Base-by-base conservation (phyloP, 1,284 basidiomycete genomes). In the Naganishia liquefaciens region DNA sequence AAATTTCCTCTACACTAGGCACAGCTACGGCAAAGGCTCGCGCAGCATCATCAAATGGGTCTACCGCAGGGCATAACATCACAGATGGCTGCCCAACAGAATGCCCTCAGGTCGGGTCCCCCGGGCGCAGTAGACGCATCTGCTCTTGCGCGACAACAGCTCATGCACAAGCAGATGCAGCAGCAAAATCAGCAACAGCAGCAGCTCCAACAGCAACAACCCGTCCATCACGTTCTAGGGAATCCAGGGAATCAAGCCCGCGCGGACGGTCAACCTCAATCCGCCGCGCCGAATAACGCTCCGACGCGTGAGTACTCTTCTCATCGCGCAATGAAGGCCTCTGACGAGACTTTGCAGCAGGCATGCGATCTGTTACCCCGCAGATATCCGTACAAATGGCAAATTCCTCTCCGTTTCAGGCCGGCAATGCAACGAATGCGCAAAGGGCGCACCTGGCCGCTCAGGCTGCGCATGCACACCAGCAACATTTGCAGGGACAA, bases 21-120 rank as follows among this genome's bases (percentile, higher is more conserved):
- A 0, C 72, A 78, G 68, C 70, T 66, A 25, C 73, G 75, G 21
- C 54, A 76, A 17, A 72, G 74, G 62, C 62, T 65, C 25, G 53
- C 72, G 13, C 71, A 72, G 42, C 72, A 74, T 52, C 70, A 70
- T 23, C 53, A 54, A 27, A 23, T 68, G 21, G 57, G 63, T 1
- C 19, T 64, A 51, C 39, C 42, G 5, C 62, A 63, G 28, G 27
- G 30, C 7, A 55, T 64, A 42, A 44, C 50, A 13, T 53, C 61
- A 0, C 65, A 62, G 27, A 51, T 53, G 43, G 51, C 63, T 6
- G 44, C 46, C 21, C 55, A 60, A 21, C 46, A 50, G 39, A n/a
- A 50, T n/a, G 43, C 27, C 15, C 27, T 58, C 27, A 43, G 55
- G 23, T 23, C 49, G 46, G 55, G 54, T 13, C 54, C 40, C 51